These are phyloP conservation scores for Beta corolliflora DNA, from an alignment of 179 eudicot species.

Conservation along the genomic window DNA sequence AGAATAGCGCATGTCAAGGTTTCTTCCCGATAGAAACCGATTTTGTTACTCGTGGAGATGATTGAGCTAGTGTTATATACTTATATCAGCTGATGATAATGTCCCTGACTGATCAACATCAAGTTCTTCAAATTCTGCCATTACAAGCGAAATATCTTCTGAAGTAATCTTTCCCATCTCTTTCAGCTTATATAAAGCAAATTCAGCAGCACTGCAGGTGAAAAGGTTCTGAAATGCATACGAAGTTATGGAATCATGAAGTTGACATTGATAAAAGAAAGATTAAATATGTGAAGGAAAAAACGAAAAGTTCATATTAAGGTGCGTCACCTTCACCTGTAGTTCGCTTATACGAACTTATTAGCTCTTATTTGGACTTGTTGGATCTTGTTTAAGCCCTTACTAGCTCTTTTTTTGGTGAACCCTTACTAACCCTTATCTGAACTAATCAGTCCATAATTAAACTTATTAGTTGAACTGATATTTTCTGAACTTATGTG, in stretches of 20 bases:
- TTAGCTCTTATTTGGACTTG: too few relatives aligned
- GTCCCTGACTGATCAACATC: constrained; percentile 55
- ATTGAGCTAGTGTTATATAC: constrained; percentile 33
- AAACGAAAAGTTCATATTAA: not conserved
- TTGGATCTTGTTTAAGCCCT: too few relatives aligned
- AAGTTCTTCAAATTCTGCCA: constrained; percentile 65
- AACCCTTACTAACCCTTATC: too few relatives aligned
- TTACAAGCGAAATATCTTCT: constrained; percentile 60
- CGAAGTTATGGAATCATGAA: not conserved
- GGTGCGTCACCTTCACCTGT: not conserved
- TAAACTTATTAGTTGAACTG: too few relatives aligned
- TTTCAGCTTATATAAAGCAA: constrained; percentile 65
- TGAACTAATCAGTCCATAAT: too few relatives aligned
- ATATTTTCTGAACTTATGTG: too few relatives aligned
- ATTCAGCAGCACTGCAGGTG: constrained; percentile 64
- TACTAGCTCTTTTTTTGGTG: too few relatives aligned
- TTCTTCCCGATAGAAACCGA: not conserved
- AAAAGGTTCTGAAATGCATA: not conserved
- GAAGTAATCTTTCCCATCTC: constrained; percentile 82
- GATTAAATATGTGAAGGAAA: not conserved
- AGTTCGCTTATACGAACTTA: too few relatives aligned
- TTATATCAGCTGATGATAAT: constrained; percentile 36
- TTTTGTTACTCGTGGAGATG: constrained; percentile 20
- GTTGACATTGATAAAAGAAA: not conserved
- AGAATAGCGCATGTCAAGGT: not conserved